phyloP scores from a whole-genome alignment of 352 stramenopile species.

The Globisporangium emineosum region DNA sequence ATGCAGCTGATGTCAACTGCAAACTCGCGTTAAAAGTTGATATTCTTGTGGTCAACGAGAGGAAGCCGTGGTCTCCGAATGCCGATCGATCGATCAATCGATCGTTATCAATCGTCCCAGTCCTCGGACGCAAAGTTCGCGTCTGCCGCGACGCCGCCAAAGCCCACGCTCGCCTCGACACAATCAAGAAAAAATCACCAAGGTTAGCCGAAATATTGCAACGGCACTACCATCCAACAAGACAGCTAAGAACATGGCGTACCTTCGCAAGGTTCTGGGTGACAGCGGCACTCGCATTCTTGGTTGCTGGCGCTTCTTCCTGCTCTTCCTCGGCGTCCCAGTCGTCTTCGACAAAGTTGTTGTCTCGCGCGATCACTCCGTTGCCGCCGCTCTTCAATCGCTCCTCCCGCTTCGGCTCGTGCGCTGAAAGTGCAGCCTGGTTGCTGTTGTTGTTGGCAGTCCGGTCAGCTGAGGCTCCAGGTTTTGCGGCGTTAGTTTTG shows the following conservation, averaged over 20 bases:
- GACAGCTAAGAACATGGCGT: background rate
- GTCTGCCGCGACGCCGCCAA: constrained; percentile 52
- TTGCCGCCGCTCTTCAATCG: constrained; percentile 12
- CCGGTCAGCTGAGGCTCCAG: background rate
- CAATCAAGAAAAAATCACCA: constrained; percentile 9
- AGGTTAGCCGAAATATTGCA: background rate
- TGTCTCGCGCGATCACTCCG: constrained; percentile 37
- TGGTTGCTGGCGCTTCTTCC: background rate
- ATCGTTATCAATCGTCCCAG: constrained; percentile 45
- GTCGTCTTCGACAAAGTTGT: constrained; percentile 80
- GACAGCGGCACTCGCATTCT: background rate
- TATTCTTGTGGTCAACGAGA: no score
- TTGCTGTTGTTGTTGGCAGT: constrained; percentile 4
- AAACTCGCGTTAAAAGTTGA: no score
- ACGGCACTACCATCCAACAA: background rate
- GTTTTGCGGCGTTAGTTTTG: constrained; percentile 11
- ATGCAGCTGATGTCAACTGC: no score
- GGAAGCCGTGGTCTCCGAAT: no score
- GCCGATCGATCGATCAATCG: background rate
- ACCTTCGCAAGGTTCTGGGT: constrained; percentile 35
- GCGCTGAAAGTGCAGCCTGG: constrained; percentile 6
- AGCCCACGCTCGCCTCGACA: constrained; percentile 12
- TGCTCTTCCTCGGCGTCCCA: constrained; percentile 59
- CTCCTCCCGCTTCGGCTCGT: constrained; percentile 9
- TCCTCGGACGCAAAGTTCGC: constrained; percentile 67